Conservation (phyloP, 2,329 filamentous ascomycete genomes). For the Cadophora sp. region DNA sequence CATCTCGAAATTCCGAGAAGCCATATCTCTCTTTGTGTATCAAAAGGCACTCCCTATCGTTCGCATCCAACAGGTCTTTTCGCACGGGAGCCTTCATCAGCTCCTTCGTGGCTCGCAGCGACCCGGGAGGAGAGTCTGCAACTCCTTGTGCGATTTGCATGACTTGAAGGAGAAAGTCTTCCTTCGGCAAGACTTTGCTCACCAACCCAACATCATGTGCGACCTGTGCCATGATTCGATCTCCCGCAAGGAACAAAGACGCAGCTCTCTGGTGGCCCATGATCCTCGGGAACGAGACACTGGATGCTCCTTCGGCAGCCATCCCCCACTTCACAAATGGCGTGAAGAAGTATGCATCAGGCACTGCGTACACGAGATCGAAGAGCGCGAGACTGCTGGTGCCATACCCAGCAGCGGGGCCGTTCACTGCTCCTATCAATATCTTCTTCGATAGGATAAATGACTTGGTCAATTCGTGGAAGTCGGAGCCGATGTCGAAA, state of each 20-base stretch:
- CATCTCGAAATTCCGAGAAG: slow-evolving; percentile 21
- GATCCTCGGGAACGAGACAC: slow-evolving; percentile 34
- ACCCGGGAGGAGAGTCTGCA: slow-evolving; percentile 27
- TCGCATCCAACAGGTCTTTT: slow-evolving; percentile 33
- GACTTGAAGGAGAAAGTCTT: slow-evolving; percentile 31
- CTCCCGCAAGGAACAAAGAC: slow-evolving; percentile 33
- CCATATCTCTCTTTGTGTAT: slow-evolving; percentile 26
- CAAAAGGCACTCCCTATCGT: slow-evolving; percentile 26
- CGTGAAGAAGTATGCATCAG: slow-evolving; percentile 39
- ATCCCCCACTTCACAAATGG: slow-evolving; percentile 40
- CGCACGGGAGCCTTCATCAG: slow-evolving; percentile 33
- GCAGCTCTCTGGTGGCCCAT: slow-evolving; percentile 39
- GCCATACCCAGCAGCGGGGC: slow-evolving; percentile 37
- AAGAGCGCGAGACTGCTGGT: slow-evolving; percentile 36
- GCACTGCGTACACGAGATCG: slow-evolving; percentile 38
- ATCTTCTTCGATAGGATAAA: slow-evolving; percentile 37
- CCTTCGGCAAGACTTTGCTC: slow-evolving; percentile 34
- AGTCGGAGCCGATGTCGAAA: slow-evolving; percentile 33
- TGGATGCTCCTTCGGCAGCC: slow-evolving; percentile 36
- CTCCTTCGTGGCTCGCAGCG: slow-evolving; percentile 32
- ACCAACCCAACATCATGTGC: slow-evolving; percentile 31
- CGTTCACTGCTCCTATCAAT: slow-evolving; percentile 38
- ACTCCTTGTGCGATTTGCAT: slow-evolving; percentile 28
- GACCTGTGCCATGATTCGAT: slow-evolving; percentile 34
- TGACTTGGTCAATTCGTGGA: slow-evolving; percentile 32